Base-by-base conservation (phyloP, 208 protist genomes). In the Kentomonas sorsogonicus region DNA sequence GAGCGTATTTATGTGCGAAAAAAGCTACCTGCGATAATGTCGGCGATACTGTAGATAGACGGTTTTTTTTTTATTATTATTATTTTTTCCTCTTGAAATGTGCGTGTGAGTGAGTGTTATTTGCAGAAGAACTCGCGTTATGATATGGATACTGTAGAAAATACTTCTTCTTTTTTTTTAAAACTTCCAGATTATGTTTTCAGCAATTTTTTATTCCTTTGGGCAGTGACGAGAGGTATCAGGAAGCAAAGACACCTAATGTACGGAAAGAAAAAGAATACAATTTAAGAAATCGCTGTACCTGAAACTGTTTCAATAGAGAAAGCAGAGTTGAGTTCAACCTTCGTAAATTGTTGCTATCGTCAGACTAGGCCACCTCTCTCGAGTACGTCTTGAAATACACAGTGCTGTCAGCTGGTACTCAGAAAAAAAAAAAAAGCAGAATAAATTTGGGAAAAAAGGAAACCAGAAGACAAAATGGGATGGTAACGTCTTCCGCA, bases 221-320 rank as follows among this genome's bases (percentile, higher is more conserved):
- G n/a, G n/a, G 15, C n/a, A 47, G 16, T 18, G 38, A 18, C 16
- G 16, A 41, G 38, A 18, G 38, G 38, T 41, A 41, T 18, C 11
- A 22, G 6, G 43, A 22, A 25, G 43, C 6, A 26, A 48, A 48
- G 9, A 48, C 25, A 48, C 16, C n/a, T n/a, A n/a, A 25, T 26
- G 10, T 18, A 48, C 11, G n/a, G n/a, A 48, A 48, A 48, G n/a
- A 48, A 48, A 48, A 48, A 18, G n/a, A 48, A 48, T 48, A 48
- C 11, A 13, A 15, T 13, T 15, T 27, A 18, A 11, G 10, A 9
- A 22, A 22, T 20, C 9, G 5, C 16, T 47, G 16, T 26, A 27
- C 16, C 7, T 47, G 9, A 16, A 52, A 52, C n/a, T 25, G 7
- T 16, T 6, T 40, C 6, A 54, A 39, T 20, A 40, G 23, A 5